Conservation (phyloP, 208 protist genomes). For the Borovskyia barvae region DNA sequence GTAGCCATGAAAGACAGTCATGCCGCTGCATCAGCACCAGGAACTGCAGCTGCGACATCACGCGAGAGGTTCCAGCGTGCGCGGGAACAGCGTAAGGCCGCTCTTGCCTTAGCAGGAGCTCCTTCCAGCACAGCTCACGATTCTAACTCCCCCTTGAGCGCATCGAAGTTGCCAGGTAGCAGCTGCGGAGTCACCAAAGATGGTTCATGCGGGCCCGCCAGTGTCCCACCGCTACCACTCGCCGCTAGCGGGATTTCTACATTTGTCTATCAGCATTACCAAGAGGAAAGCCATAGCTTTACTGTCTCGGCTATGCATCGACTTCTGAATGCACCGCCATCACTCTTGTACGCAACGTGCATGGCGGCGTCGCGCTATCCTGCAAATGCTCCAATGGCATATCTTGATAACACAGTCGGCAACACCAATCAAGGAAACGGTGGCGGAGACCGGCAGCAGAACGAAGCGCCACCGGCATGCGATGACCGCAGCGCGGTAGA, state of each 20-base stretch:
- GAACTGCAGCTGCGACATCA: constrained; percentile 16
- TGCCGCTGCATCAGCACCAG: not conserved
- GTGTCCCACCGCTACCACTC: constrained; percentile 29
- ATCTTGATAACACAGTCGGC: constrained; percentile 20
- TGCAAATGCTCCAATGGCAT: constrained; percentile 59
- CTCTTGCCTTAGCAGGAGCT: constrained; percentile 30
- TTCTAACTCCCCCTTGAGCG: too few relatives aligned
- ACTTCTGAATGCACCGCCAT: constrained; percentile 62
- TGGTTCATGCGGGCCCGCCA: too few relatives aligned
- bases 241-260: constrained; percentile 63
- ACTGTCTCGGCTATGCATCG: constrained; percentile 77
- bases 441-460: constrained; percentile 14
- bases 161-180: too few relatives aligned
- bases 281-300: constrained; percentile 62
- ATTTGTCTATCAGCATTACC: constrained; percentile 47
- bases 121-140: constrained; percentile 1
- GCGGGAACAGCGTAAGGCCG: constrained; percentile 58
- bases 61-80: constrained; percentile 65
- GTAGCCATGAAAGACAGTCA: too few relatives aligned
- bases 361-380: constrained; percentile 53
- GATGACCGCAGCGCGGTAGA: not conserved
- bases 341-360: constrained; percentile 66
- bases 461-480: constrained; percentile 10
- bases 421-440: not conserved
- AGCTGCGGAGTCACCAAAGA: too few relatives aligned